Evolutionary conservation across 139 green algal genomes (phyloP).

Genomic region (Nannochloris sp.): DNA sequence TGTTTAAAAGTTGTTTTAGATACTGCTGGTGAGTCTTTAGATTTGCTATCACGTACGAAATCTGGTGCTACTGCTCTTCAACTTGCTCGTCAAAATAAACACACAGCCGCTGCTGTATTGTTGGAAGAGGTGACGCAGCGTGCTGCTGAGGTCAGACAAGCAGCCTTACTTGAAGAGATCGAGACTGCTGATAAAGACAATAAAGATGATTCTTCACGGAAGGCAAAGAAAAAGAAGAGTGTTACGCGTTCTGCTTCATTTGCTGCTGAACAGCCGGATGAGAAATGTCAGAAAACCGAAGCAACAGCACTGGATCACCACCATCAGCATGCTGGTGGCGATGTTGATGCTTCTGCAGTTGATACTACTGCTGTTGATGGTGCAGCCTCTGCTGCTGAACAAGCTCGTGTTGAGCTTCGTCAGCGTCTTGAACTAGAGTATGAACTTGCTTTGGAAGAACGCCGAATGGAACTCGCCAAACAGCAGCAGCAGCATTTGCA

Average conservation of each 20-base stretch:
- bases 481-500: slow-evolving; percentile 11
- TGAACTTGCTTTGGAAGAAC: slow-evolving; percentile 33
- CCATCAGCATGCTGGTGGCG: neutral
- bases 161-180: slow-evolving; percentile 32
- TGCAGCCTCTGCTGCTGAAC: neutral
- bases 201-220: neutral
- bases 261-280: slow-evolving; percentile 10
- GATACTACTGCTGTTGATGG: neutral
- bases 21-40: slow-evolving; percentile 12
- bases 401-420: neutral
- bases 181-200: slow-evolving; percentile 11
- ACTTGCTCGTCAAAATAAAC: slow-evolving; percentile 19
- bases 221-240: slow-evolving; percentile 25
- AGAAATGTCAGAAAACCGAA: neutral
- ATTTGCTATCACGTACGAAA: slow-evolving; percentile 37
- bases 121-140: slow-evolving; percentile 35
- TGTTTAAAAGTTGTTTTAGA: slow-evolving; percentile 23
- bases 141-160: slow-evolving; percentile 28
- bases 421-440: slow-evolving; percentile 30
- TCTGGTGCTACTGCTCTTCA: slow-evolving; percentile 38
- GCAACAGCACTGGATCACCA: neutral
- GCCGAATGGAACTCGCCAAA: slow-evolving; percentile 28
- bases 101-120: slow-evolving; percentile 10
- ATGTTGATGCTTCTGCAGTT: neutral
- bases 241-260: slow-evolving; percentile 8